Percentiles rank a stretch among this genome's conserved stretches.
These are phyloP conservation scores for Rhodotorula sp. DNA, from an alignment of 1,284 basidiomycete species.

Conservation along the genomic window DNA sequence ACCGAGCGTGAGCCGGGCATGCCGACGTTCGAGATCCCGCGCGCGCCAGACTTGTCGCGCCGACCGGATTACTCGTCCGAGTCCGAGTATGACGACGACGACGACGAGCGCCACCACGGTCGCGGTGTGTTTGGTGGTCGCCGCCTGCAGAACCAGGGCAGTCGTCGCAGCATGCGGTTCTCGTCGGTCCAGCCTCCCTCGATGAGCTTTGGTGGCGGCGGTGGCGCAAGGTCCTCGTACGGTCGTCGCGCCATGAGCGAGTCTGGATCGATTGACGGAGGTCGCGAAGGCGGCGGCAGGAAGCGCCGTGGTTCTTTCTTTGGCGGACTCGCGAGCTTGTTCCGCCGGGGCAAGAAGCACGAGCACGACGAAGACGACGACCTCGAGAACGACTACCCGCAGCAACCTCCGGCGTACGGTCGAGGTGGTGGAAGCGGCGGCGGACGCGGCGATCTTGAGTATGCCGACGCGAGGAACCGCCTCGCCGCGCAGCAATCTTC, in stretches of 20 bases:
- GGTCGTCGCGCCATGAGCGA: constrained; percentile 34
- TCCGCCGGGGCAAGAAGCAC: constrained; percentile 33
- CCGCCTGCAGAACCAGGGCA: neutral
- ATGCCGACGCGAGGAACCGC: constrained; percentile 7
- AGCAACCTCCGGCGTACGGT: neutral
- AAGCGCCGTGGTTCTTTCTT: constrained; percentile 38
- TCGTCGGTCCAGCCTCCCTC: neutral
- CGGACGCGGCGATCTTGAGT: neutral
- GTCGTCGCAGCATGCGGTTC: constrained; percentile 2
- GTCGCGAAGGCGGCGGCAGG: constrained; percentile 12
- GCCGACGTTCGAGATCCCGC: constrained; percentile 38
- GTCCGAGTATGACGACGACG: constrained; percentile 9
- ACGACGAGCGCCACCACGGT: neutral
- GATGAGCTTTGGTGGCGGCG: neutral
- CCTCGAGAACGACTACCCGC: neutral
- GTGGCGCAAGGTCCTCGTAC: constrained; percentile 1
- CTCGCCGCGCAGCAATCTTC: neutral
- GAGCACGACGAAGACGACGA: constrained; percentile 3
- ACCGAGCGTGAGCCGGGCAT: constrained; percentile 21
- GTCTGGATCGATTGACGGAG: constrained; percentile 29
- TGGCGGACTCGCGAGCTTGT: constrained; percentile 40
- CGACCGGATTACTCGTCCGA: constrained; percentile 30
- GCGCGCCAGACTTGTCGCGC: constrained; percentile 30
- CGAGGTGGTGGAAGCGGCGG: constrained; percentile 2
- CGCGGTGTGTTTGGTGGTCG: neutral